Evolutionary conservation across 345 rosid genomes (phyloP).

Genomic region (Citrus australasica): DNA sequence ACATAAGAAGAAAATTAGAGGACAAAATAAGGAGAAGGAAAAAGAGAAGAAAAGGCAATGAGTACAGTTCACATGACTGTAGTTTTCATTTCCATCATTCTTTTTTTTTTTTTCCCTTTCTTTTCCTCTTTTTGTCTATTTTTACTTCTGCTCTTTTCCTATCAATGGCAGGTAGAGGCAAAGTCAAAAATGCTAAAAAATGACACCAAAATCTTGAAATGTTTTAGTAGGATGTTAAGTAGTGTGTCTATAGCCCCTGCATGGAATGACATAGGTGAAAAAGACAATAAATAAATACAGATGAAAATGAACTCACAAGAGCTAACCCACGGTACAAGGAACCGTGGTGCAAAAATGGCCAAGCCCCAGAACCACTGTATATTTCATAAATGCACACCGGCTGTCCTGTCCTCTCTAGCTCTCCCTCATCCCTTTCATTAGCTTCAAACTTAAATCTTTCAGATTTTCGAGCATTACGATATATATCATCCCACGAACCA

Average conservation of each 20-base stretch:
- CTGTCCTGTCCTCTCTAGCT: conserved; percentile 96
- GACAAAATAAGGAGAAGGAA: neutral
- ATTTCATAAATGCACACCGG: conserved; percentile 92
- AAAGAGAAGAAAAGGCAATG: neutral
- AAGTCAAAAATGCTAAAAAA: neutral
- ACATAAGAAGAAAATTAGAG: neutral
- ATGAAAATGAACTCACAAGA: conserved; percentile 62
- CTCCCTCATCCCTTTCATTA: conserved; percentile 98
- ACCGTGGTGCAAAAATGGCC: conserved; percentile 96
- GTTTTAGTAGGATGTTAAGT: neutral
- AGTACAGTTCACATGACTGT: neutral
- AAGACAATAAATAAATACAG: conserved; percentile 1
- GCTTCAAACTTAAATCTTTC: conserved; percentile 84
- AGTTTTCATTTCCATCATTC: neutral
- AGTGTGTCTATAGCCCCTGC: neutral
- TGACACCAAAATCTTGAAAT: neutral
- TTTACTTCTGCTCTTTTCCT: neutral
- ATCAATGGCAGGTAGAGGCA: neutral
- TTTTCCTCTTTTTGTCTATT: neutral
- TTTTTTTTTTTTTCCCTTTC: neutral
- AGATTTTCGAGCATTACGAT: conserved; percentile 82
- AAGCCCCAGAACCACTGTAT: conserved; percentile 83
- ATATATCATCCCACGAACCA: conserved; percentile 85
- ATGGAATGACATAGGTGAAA: conserved; percentile 3
- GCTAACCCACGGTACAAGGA: conserved; percentile 92